Conservation (phyloP, 805 yeast species). For the Starmerella stigmatis region DNA sequence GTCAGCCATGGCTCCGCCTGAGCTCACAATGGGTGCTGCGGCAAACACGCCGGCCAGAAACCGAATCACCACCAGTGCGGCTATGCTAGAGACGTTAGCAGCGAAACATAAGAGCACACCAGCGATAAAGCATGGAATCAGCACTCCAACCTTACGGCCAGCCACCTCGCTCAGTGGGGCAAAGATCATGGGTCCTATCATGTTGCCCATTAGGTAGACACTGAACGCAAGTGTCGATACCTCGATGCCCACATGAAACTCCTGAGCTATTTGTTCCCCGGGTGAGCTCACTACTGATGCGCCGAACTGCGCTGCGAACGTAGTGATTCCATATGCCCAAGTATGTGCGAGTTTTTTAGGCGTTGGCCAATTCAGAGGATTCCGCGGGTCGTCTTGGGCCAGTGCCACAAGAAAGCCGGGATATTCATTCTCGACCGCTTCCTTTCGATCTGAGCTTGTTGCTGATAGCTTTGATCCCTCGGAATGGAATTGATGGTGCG, state of each 20-base stretch:
- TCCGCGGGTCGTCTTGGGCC: slow-evolving; percentile 14
- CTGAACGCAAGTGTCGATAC: slow-evolving; percentile 44
- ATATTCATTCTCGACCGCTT: slow-evolving; percentile 12
- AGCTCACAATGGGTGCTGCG: slow-evolving; percentile 52
- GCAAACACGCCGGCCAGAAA: slow-evolving; percentile 50
- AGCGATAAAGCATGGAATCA: slow-evolving; percentile 40
- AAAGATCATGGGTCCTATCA: slow-evolving; percentile 48
- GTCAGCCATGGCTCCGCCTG: slow-evolving; percentile 56
- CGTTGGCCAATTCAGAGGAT: slow-evolving; percentile 49
- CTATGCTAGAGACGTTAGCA: slow-evolving; percentile 38
- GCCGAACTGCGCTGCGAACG: slow-evolving; percentile 47
- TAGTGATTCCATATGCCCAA: slow-evolving; percentile 36
- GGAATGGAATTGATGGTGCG: background rate
- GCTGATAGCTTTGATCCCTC: background rate
- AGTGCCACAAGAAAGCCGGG: slow-evolving; percentile 14
- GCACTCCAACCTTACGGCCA: slow-evolving; percentile 45
- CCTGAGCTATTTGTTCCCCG: slow-evolving; percentile 35
- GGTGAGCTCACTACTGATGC: slow-evolving; percentile 46
- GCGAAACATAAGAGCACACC: slow-evolving; percentile 34
- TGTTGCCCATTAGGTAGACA: slow-evolving; percentile 50
- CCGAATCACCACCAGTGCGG: slow-evolving; percentile 36
- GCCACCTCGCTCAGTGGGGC: slow-evolving; percentile 50
- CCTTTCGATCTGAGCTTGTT: background rate
- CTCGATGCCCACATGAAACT: slow-evolving; percentile 38
- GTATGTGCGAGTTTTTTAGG: slow-evolving; percentile 35